Conservation (phyloP, 345 rosid species). For the Draba incana region DNA sequence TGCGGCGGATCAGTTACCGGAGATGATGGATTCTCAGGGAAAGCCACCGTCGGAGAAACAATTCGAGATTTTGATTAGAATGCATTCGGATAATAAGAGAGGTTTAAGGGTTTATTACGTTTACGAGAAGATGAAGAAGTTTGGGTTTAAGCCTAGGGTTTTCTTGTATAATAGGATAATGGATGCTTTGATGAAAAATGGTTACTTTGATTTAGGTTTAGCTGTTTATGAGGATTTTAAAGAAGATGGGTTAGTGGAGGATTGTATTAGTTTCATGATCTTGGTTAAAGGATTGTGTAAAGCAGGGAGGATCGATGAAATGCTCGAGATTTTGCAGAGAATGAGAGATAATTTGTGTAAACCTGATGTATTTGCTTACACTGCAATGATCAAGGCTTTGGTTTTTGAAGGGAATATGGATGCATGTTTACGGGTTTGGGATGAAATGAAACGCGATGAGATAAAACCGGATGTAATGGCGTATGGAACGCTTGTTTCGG, state of each 20-base stretch:
- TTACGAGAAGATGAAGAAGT: constrained; percentile 88
- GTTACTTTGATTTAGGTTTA: constrained; percentile 71
- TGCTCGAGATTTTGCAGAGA: constrained; percentile 60
- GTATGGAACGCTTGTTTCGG: constrained; percentile 65
- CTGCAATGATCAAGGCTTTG: constrained; percentile 73
- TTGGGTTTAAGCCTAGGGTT: constrained; percentile 67
- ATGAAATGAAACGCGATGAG: constrained; percentile 71
- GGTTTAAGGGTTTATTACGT: constrained; percentile 81
- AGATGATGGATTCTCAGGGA: constrained; percentile 87
- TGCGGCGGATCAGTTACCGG: constrained; percentile 88
- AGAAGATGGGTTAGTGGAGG: constrained; percentile 72
- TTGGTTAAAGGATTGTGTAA: constrained; percentile 81
- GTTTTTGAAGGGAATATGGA: constrained; percentile 68
- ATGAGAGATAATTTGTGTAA: constrained; percentile 75
- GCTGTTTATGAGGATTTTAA: constrained; percentile 83
- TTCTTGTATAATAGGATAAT: constrained; percentile 81
- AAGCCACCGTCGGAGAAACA: constrained; percentile 79
- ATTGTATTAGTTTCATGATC: constrained; percentile 74
- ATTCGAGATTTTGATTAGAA: constrained; percentile 87
- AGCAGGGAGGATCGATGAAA: constrained; percentile 62
- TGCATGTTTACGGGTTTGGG: constrained; percentile 78
- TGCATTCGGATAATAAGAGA: constrained; percentile 83
- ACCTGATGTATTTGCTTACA: constrained; percentile 88
- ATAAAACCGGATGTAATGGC: constrained; percentile 88
- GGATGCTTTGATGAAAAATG: constrained; percentile 67